Percentiles rank a stretch among this genome's conserved stretches.
These are phyloP conservation scores for Annulohypoxylon moriforme DNA, from an alignment of 495 filamentous ascomycete species.

Conservation along the genomic window DNA sequence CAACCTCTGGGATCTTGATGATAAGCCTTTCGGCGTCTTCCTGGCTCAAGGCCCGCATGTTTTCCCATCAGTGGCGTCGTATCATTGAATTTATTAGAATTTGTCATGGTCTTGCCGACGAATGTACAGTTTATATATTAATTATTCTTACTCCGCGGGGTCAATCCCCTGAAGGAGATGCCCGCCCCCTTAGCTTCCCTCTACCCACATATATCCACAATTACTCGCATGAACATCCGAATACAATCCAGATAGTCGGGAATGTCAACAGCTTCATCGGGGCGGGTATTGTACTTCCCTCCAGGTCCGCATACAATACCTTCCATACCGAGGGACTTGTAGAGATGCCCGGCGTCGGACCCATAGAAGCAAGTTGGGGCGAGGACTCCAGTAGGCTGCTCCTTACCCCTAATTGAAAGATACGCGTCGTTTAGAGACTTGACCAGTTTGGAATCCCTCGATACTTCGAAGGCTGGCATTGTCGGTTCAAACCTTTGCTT, in stretches of 20 bases:
- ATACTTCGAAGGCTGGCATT: slow-evolving; percentile 34
- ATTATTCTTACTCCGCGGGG: background rate
- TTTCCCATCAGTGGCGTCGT: background rate
- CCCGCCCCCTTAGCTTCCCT: slow-evolving; percentile 6
- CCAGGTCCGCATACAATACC: slow-evolving; percentile 30
- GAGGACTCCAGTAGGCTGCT: slow-evolving; percentile 30
- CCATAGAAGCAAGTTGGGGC: slow-evolving; percentile 34
- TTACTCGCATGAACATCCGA: slow-evolving; percentile 36
- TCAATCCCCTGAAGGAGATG: slow-evolving; percentile 15
- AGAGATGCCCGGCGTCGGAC: slow-evolving; percentile 28
- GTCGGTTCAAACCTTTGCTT: slow-evolving; percentile 25
- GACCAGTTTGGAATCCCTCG: slow-evolving; percentile 22
- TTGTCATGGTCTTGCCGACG: background rate
- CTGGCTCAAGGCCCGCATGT: slow-evolving; percentile 29
- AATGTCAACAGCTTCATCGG: slow-evolving; percentile 33
- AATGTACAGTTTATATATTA: background rate
- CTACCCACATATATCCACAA: slow-evolving; percentile 36
- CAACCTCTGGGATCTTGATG: slow-evolving; percentile 15
- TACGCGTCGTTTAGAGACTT: slow-evolving; percentile 29
- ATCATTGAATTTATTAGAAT: background rate
- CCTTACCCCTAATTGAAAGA: slow-evolving; percentile 12
- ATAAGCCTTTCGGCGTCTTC: slow-evolving; percentile 34
- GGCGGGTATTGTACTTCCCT: slow-evolving; percentile 33
- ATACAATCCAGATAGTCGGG: slow-evolving; percentile 35
- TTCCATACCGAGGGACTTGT: slow-evolving; percentile 34